Conservation (phyloP, 257 asterid genomes). For the Handroanthus guayacan region DNA sequence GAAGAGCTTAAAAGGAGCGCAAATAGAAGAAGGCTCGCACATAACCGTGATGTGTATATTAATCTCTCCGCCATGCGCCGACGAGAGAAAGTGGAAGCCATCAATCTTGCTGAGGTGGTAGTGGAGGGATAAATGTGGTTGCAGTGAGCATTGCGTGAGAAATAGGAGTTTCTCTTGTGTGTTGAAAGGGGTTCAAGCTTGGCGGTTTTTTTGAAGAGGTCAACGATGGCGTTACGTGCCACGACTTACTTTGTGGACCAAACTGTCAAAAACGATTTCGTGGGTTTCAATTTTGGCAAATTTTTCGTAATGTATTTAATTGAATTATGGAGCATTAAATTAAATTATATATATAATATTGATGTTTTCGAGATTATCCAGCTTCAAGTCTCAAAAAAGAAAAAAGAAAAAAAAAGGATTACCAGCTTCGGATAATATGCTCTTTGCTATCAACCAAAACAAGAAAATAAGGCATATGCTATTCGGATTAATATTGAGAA, state of each 20-base stretch:
- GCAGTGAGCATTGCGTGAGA: neutral
- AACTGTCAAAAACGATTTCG: conserved; percentile 27
- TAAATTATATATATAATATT: too few species aligned
- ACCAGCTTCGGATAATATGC: too few species aligned
- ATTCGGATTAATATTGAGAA: too few species aligned
- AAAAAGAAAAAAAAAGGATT: too few species aligned
- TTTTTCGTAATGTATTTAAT: too few species aligned
- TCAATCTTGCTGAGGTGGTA: neutral
- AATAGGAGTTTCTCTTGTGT: neutral
- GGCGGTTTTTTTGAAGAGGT: conserved; percentile 10
- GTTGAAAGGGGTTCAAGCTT: neutral
- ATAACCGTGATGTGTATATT: neutral
- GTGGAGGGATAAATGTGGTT: neutral
- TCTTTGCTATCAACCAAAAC: too few species aligned
- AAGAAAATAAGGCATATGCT: too few species aligned
- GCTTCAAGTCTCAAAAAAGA: too few species aligned
- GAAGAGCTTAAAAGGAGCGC: neutral
- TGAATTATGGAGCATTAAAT: too few species aligned
- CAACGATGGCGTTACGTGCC: conserved; percentile 21
- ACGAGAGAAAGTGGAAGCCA: neutral
- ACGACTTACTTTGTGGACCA: conserved; percentile 2
- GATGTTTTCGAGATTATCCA: too few species aligned
- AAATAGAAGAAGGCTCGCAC: neutral
- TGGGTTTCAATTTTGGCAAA: neutral
- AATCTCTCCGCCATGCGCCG: neutral